Base-by-base conservation (phyloP, 2,329 filamentous ascomycete genomes). In the Pseudogymnoascus sp. region DNA sequence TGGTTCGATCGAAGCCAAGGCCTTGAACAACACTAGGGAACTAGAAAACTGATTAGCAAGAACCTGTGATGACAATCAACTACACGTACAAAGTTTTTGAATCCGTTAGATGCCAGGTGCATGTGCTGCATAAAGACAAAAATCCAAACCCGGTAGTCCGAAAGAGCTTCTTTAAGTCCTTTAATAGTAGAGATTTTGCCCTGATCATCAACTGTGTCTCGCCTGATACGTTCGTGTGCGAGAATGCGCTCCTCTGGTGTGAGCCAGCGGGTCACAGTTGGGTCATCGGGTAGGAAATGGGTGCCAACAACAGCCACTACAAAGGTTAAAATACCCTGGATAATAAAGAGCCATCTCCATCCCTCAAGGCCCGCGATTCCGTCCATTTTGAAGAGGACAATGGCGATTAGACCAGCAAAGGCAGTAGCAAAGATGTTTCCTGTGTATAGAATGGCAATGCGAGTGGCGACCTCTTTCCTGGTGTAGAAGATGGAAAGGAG, bases 401-500 rank as follows among this genome's bases (percentile, higher is more conserved):
- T 82, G 16, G 81, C 81, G 3, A 83, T 65, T 2, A 82, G 79
- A 2, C 81, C 81, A 18, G 80, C 80, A 64, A 83, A 83, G 0
- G 80, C 80, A 6, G 81, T 80, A 0, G 81, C 81, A 1, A 83
- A 73, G 0, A 79, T 79, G 0, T 81, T 80, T 0, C 77, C 78
- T 9, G 77, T 78, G 66, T 83, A 83, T 70, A 83, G 83, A 0
- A 83, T 72, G 0, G 80, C 80, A 34, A 83, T 79, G 0, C 81
- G 77, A 28, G 79, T 82, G 62, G 82, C 79, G 5, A 80, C 71
- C 68, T 83, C 80, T 0, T 76, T 74, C 9, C 80, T 71, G 37
- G 77, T 80, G 63, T 84, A 84, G 81, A 81, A 84, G 76, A 82
- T 82, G 0, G 80, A 83, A 1, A 84, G 71, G 62, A 82, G 82